These are phyloP conservation scores for Curvularia spicifera DNA, from an alignment of 2,329 filamentous ascomycete genomes.

Conservation along the genomic window DNA sequence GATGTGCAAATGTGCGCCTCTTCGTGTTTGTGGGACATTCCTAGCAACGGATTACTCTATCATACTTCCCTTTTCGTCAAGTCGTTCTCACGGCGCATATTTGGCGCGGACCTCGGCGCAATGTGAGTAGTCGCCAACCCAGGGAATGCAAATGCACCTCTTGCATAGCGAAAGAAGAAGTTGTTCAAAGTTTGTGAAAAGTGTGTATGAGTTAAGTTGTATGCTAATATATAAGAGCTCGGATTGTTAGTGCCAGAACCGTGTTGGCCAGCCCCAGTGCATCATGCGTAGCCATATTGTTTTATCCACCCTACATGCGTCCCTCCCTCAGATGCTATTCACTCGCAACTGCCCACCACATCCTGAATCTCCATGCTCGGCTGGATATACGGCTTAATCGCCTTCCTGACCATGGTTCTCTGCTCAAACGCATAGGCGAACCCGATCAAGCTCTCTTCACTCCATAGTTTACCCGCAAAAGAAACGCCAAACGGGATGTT, in stretches of 20 bases:
- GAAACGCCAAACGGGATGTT: constrained; percentile 67
- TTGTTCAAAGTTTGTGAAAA: neutral
- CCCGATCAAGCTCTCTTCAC: constrained; percentile 67
- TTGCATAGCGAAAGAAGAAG: neutral
- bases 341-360: constrained; percentile 43
- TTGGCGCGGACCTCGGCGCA: neutral
- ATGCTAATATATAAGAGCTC: neutral
- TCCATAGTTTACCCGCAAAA: constrained; percentile 67
- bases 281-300: neutral
- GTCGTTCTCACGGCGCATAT: neutral
- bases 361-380: constrained; percentile 58
- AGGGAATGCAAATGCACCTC: neutral
- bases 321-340: too few relatives aligned
- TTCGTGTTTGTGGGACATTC: neutral
- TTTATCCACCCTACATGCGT: neutral
- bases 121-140: neutral
- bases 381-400: constrained; percentile 57
- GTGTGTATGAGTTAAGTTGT: neutral
- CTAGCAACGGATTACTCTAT: neutral
- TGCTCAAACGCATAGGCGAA: constrained; percentile 75
- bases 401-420: constrained; percentile 57
- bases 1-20: neutral
- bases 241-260: neutral
- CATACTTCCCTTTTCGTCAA: neutral
- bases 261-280: constrained; percentile 4